Conservation (phyloP, 805 yeast species). For the Wickerhamiella domercqiae region DNA sequence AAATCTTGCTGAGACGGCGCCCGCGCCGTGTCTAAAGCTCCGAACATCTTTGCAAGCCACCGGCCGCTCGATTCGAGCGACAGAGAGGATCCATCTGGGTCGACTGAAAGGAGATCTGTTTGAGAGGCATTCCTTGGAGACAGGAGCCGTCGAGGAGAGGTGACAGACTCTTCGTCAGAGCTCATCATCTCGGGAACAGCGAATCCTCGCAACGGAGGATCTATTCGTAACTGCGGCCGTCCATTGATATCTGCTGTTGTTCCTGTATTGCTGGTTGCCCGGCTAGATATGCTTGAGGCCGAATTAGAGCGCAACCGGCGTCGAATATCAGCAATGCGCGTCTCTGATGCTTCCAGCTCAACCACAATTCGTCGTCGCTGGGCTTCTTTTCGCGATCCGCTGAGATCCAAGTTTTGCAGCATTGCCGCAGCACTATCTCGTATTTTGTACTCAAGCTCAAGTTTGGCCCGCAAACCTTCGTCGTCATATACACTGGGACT, state of each 20-base stretch:
- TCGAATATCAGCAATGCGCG: constrained; percentile 9
- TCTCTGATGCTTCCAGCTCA: constrained; percentile 15
- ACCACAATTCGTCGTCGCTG: constrained; percentile 11
- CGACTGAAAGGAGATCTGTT: background rate
- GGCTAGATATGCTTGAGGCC: no score
- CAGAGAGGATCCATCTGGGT: no score
- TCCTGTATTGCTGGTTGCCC: no score
- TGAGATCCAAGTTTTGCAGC: constrained; percentile 20
- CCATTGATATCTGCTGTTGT: constrained; percentile 26
- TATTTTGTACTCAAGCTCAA: constrained; percentile 25
- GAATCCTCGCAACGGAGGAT: no score
- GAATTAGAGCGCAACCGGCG: constrained; percentile 31
- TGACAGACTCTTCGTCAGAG: background rate
- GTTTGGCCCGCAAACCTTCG: constrained; percentile 20
- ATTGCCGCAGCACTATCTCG: constrained; percentile 26
- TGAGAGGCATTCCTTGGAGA: background rate
- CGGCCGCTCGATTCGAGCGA: constrained; percentile 14
- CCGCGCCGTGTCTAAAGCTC: constrained; percentile 7
- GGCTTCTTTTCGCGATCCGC: background rate
- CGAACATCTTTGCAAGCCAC: constrained; percentile 6
- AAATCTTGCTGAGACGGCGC: background rate
- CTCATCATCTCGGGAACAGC: background rate
- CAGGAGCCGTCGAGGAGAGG: background rate
- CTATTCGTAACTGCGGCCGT: no score
- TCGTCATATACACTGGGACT: no score